Evolutionary conservation across 805 yeast genomes (phyloP).

Genomic region (Yamadazyma ubonensis): DNA sequence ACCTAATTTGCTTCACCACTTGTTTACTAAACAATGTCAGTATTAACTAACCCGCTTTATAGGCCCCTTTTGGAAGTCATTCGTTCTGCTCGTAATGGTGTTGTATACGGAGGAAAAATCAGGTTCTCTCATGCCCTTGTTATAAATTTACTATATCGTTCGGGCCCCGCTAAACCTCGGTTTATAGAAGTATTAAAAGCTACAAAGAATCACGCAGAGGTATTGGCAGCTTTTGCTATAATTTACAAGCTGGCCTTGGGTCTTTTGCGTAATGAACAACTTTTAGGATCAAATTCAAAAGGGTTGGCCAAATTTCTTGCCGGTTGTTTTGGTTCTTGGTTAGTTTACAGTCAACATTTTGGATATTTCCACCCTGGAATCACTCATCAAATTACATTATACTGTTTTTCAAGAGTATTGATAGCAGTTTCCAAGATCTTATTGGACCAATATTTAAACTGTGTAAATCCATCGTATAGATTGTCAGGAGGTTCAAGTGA

Average conservation of each 20-base stretch:
- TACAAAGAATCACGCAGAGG: conserved; percentile 54
- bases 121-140: conserved; percentile 66
- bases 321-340: conserved; percentile 42
- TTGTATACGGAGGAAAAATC: conserved; percentile 60
- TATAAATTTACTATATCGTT: conserved; percentile 54
- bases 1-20: neutral
- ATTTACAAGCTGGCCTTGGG: conserved; percentile 45
- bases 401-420: conserved; percentile 66
- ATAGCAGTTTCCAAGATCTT: conserved; percentile 58
- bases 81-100: conserved; percentile 45
- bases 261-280: conserved; percentile 29
- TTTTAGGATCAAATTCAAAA: conserved; percentile 32
- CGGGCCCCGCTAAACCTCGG: conserved; percentile 49
- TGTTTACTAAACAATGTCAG: conserved; percentile 16
- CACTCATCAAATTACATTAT: conserved; percentile 72
- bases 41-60: conserved; percentile 25
- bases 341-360: conserved; percentile 45
- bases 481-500: conserved; percentile 5
- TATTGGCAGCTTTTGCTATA: conserved; percentile 56
- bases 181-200: conserved; percentile 48
- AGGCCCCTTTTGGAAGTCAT: conserved; percentile 35
- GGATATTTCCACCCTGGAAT: conserved; percentile 47
- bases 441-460: conserved; percentile 37
- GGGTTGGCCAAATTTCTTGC: conserved; percentile 34
- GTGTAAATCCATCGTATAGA: conserved; percentile 30